A percentile compares a stretch with the other conserved stretches of the same genome.
Conservation (phyloP, 345 rosid genomes). For the Boechera stricta region DNA sequence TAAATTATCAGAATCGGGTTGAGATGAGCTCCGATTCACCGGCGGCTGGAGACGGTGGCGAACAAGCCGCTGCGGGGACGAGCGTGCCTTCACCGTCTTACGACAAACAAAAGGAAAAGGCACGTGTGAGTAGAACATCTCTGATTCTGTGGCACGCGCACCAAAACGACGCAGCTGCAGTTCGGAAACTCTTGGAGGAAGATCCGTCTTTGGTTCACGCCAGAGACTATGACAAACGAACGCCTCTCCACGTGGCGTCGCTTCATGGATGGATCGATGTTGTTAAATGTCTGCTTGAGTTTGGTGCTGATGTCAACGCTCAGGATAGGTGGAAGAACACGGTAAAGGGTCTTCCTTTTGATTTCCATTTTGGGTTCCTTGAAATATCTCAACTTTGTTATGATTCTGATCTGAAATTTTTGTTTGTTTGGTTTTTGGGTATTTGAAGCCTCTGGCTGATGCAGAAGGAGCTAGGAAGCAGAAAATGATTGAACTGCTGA, state of each 20-base stretch:
- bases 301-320: conserved; percentile 97
- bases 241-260: conserved; percentile 96
- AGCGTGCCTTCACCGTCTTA: conserved; percentile 45
- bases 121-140: conserved; percentile 96
- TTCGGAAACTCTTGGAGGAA: conserved; percentile 90
- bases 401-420: conserved; percentile 22
- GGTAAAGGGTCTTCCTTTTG: conserved; percentile 43
- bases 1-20: conserved; percentile 32
- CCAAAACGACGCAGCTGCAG: conserved; percentile 88
- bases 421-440: neutral
- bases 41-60: conserved; percentile 48
- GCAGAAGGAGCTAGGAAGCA: conserved; percentile 95
- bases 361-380: neutral
- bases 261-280: conserved; percentile 96
- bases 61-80: conserved; percentile 41
- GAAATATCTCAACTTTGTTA: neutral
- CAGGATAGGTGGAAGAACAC: conserved; percentile 99
- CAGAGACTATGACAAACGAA: conserved; percentile 88
- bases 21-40: conserved; percentile 64
- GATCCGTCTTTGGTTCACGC: conserved; percentile 86
- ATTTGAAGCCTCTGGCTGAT: conserved; percentile 90
- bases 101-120: conserved; percentile 93
- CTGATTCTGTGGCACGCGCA: conserved; percentile 98
- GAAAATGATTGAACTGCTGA: conserved; percentile 74
- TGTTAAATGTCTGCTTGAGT: conserved; percentile 82